Evolutionary conservation across 441 rosid species (phyloP), one percentile per base, ranked within the genome.

Genomic region (Manihot esculenta): DNA sequence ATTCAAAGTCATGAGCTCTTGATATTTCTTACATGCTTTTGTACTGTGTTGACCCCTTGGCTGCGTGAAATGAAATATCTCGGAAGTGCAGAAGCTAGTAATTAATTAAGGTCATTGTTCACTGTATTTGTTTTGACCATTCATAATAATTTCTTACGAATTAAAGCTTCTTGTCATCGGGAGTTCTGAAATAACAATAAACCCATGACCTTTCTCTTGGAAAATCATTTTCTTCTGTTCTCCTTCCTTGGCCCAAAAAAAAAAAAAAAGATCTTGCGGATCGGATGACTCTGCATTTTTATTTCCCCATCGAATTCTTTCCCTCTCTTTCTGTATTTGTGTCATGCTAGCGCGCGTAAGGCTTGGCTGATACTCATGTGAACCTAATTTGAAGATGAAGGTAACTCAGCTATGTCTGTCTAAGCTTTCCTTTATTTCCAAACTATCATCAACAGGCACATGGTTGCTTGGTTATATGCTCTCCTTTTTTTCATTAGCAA

Each of bases 71-170:
- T 59, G 75, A 55, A 76, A 74, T 70, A 63, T 71, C 69, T 69
- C 21, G 38, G 15, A 71, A 77, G 77, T 81, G 69, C 82, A 72
- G 44, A 49, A 70, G 48, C 77, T 72, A 75, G 42, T 38, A 38
- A 38, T 38, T 75, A 62, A 74, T 38, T 75, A 62, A 74, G 76
- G 27, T 73, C 59, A 3, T 45, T 41, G 8, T 75, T 60, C 73
- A 76, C 85, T 77, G 81, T 74, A 23, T 79, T 69, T 77, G 78
- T 74, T 74, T 76, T 81, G 78, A 72, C 85, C 77, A 79, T 82
- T 80, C 77, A 71, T 71, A 72, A 78, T 70, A 80, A n/a, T n/a
- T n/a, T 74, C 76, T 84, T 80, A 80, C 86, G 78, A 75, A n/a
- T n/a, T n/a, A n/a, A n/a, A 74, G 60, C 9, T 60, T 62, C 64